Evolutionary conservation across 208 protist genomes (phyloP), one percentile per base, ranked within the genome.

Genomic region (Trypanosoma cruzi): DNA sequence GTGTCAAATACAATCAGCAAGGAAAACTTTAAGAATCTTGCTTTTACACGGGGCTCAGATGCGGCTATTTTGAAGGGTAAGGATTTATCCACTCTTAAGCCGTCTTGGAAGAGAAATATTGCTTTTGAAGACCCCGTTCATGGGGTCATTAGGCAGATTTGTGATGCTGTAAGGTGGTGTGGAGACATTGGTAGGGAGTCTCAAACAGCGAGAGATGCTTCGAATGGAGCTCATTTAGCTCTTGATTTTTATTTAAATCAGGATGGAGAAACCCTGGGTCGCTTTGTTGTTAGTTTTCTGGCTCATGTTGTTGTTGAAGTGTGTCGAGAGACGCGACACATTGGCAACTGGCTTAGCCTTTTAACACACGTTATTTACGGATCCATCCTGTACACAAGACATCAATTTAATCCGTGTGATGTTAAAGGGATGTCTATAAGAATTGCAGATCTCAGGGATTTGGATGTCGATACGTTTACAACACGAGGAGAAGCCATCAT

Each of bases 341-440:
- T 68, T 10, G 63, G 63, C 22, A 36, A 59, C 2, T 68, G 63
- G 63, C 63, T 68, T 32, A 58, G 29, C 59, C 18, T 59, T 58
- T 59, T 68, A 20, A 68, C 52, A 29, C 63, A 68, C 57, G 50
- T 59, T 36, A 59, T 68, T 26, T 68, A 68, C 34, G 24, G 32
- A 20, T 49, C 50, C 26, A 57, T 68, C n/a, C 16, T 48, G 11
- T 0, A 48, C 18, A 1, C 31, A 4, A 40, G 34, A 10, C 20
- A 49, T 49, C 11, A 4, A 22, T 24, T 2, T 34, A 58, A 34
- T 20, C 32, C 18, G 3, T 20, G 16, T 42, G 32, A 58, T 68
- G n/a, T 59, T 59, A 8, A 56, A 22, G 11, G 42, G 24, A 36
- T 58, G 24, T 31, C 34, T 6, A 0, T 29, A 16, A 48, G 57